Conservation (phyloP, 1,284 basidiomycete genomes). For the Rhodotorula sp. region DNA sequence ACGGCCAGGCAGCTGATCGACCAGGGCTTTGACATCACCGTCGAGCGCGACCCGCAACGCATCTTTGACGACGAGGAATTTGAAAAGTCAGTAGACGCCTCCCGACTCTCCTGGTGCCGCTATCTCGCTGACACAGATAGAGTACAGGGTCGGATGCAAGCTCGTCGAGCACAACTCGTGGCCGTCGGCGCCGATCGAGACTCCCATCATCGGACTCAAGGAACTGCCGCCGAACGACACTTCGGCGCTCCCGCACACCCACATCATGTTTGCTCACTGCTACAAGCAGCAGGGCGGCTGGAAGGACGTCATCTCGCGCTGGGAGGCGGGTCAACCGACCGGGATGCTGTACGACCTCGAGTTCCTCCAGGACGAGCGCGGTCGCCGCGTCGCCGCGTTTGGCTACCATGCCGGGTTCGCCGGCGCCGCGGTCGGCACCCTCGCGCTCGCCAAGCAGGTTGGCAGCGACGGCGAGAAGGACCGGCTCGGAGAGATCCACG, state of each 20-base stretch:
- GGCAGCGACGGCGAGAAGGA: slow-evolving; percentile 56
- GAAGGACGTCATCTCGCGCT: slow-evolving; percentile 81
- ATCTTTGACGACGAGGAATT: slow-evolving; percentile 96
- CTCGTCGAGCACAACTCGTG: slow-evolving; percentile 87
- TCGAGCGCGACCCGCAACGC: slow-evolving; percentile 90
- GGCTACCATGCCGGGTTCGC: slow-evolving; percentile 98
- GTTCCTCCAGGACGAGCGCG: slow-evolving; percentile 82
- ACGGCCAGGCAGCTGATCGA: slow-evolving; percentile 88
- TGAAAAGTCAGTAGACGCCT: slow-evolving; percentile 61
- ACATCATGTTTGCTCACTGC: slow-evolving; percentile 99
- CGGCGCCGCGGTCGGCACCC: slow-evolving; percentile 87
- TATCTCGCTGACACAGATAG: not conserved
- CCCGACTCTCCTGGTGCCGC: not conserved
- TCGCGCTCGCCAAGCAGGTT: slow-evolving; percentile 73
- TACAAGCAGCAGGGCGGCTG: slow-evolving; percentile 97
- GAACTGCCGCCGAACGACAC: slow-evolving; percentile 77
- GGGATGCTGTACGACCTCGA: slow-evolving; percentile 95
- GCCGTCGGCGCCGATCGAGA: slow-evolving; percentile 70
- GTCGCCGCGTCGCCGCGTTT: slow-evolving; percentile 95
- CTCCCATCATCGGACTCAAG: slow-evolving; percentile 93
- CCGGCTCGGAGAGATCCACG: slow-evolving; percentile 66
- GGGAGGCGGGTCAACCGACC: slow-evolving; percentile 66
- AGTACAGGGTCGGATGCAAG: slow-evolving; percentile 75
- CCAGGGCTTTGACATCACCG: slow-evolving; percentile 84
- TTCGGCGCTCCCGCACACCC: slow-evolving; percentile 81